These are phyloP conservation scores for Sarcodon sp. DNA, from an alignment of 768 basidiomycete species.

Conservation along the genomic window DNA sequence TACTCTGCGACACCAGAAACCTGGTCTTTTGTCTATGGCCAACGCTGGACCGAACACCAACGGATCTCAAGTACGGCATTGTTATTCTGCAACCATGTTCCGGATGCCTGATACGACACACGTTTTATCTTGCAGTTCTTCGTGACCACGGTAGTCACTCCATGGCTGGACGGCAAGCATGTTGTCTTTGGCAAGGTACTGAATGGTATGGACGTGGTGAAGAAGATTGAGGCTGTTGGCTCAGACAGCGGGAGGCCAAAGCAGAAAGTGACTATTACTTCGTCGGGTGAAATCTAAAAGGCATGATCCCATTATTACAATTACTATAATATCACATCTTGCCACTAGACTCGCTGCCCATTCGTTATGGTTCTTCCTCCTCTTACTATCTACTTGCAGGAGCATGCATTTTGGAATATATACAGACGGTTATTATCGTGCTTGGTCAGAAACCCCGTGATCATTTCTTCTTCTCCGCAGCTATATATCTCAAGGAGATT, in stretches of 20 bases:
- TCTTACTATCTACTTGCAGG: no score
- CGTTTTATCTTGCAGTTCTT: conserved; percentile 41
- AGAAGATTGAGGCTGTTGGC: conserved; percentile 34
- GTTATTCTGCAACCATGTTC: background rate
- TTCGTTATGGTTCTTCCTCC: no score
- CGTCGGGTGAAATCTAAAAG: conserved; percentile 9
- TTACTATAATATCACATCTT: no score
- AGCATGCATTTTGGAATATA: no score
- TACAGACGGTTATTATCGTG: no score
- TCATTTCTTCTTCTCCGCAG: no score
- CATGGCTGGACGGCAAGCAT: conserved; percentile 58
- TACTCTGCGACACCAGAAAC: conserved; percentile 42
- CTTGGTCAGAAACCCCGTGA: no score
- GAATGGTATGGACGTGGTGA: conserved; percentile 53
- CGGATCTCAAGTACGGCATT: conserved; percentile 49
- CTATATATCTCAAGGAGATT: no score
- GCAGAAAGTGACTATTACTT: conserved; percentile 10
- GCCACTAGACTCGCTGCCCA: no score
- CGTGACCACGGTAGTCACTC: conserved; percentile 60
- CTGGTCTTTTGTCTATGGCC: conserved; percentile 73
- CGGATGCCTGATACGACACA: background rate
- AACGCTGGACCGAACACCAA: conserved; percentile 78
- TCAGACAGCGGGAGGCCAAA: conserved; percentile 15
- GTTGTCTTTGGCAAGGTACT: conserved; percentile 64
- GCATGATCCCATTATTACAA: background rate